A percentile compares a stretch with the other conserved stretches of the same genome.
phyloP scores from a whole-genome alignment of 1,139 yeast genomes.

The Saccharomyces uvarum region DNA sequence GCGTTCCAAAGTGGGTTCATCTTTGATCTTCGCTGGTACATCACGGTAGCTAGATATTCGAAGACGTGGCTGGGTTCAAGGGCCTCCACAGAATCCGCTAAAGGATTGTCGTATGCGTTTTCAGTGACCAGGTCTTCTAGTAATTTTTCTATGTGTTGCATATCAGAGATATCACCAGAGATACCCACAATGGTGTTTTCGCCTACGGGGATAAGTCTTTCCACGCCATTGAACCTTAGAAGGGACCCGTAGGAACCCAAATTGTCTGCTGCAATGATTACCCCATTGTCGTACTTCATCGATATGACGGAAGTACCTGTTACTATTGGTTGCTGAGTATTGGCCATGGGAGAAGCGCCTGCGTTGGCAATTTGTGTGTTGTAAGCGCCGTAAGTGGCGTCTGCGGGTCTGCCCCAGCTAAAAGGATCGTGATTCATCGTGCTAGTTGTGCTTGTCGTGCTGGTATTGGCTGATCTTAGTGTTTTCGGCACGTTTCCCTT shows the following conservation, averaged over 20 bases:
- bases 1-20: constrained; percentile 98
- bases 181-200: constrained; percentile 81
- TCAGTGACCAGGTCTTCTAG: constrained; percentile 73
- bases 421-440: constrained; percentile 91
- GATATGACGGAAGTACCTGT: constrained; percentile 96
- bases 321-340: constrained; percentile 89
- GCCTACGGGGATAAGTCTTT: constrained; percentile 80
- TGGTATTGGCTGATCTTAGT: not conserved
- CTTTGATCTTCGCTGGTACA: constrained; percentile 82
- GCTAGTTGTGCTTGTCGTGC: not conserved
- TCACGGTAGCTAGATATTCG: constrained; percentile 74
- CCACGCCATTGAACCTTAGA: constrained; percentile 76
- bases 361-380: constrained; percentile 65
- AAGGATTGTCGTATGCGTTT: constrained; percentile 62
- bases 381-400: constrained; percentile 72
- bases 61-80: constrained; percentile 82
- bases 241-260: constrained; percentile 91
- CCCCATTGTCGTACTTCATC: constrained; percentile 82
- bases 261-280: constrained; percentile 91
- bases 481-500: not conserved
- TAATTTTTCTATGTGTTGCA: constrained; percentile 71
- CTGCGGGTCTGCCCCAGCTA: constrained; percentile 91
- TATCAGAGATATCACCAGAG: constrained; percentile 91
- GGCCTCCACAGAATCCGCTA: constrained; percentile 52
- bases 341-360: constrained; percentile 53